Evolutionary conservation across 2,329 filamentous ascomycete genomes (phyloP).

Genomic region (Arthroderma sp.): DNA sequence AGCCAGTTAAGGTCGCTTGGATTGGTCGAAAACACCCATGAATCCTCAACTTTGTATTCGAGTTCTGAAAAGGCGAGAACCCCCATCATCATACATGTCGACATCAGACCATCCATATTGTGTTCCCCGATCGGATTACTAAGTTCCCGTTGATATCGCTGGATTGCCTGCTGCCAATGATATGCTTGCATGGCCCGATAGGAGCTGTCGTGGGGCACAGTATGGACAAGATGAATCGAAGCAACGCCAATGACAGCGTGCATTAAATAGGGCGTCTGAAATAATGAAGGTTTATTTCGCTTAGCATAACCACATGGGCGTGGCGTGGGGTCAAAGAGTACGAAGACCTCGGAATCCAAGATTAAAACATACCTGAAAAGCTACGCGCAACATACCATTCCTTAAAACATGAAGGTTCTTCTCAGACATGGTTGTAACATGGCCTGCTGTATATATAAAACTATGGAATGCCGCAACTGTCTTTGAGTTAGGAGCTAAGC

Average conservation of each 20-base stretch:
- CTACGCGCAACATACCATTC: conserved; percentile 17
- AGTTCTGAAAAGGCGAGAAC: conserved; percentile 22
- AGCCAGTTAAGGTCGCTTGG: conserved; percentile 24
- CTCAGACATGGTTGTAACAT: conserved; percentile 10
- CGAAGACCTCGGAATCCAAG: background rate
- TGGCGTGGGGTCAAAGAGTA: background rate
- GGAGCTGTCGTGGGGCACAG: conserved; percentile 14
- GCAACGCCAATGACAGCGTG: conserved; percentile 23
- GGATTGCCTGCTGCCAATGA: conserved; percentile 27
- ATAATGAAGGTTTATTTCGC: background rate
- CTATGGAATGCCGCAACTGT: conserved; percentile 18
- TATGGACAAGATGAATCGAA: conserved; percentile 19
- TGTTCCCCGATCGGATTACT: conserved; percentile 13
- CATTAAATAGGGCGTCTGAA: conserved; percentile 25
- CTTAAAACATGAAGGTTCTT: conserved; percentile 12
- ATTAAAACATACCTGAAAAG: conserved; percentile 17
- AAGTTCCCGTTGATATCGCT: conserved; percentile 23
- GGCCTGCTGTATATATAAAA: conserved; percentile 14
- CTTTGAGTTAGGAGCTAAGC: conserved; percentile 1
- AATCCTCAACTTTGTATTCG: conserved; percentile 19
- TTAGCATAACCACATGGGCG: background rate
- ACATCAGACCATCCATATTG: conserved; percentile 28
- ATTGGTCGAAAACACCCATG: conserved; percentile 24
- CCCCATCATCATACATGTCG: conserved; percentile 25
- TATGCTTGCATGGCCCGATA: conserved; percentile 21